Base-by-base conservation (phyloP, 1,139 yeast genomes). In the Schwanniomyces etchellsii region DNA sequence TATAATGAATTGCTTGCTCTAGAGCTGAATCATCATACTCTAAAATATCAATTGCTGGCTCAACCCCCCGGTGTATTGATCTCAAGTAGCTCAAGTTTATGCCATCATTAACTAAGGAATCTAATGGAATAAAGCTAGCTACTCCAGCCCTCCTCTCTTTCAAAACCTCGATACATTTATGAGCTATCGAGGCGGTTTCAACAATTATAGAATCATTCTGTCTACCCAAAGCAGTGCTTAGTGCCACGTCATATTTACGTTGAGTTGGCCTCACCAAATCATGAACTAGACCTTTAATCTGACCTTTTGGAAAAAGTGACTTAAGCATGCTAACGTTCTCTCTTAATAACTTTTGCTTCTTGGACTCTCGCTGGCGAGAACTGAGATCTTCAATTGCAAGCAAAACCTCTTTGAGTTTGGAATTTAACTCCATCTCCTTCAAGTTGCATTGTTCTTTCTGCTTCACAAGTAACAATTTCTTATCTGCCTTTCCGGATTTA, bases 81-180 rank as follows among this genome's bases (percentile, higher is more conserved):
- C 94, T 65, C 27, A 81, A 59, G 27, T 69, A 66, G 40, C 74
- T 77, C 28, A 82, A 65, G 24, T 81, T 74, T 18, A 65, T 61
- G 3, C 73, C 65, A n/a, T 75, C 81, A 16, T 41, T 43, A 12
- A 53, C 50, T 23, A 91, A 77, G 1, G 89, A 71, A 47, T 88
- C 95, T 32, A 91, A 60, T 0, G 98, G 98, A 38, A 91, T 82
- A 44, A 91, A 89, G 1, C 95, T 78, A 1, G 91, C 89, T 10
- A 75, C 71, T 28, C 97, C 96, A 9, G 82, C 64, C 40, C 96
- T 70, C 50, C 93, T 91, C 41, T 85, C 94, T 45, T 88, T 85
- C 52, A 91, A 63, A 35, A 81, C 81, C 12, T 77, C 76, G 44
- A 91, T 81, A 57, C 98, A 89, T 39, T 78, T 81, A 35, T 81